These are phyloP conservation scores for Russula sp. DNA, from an alignment of 768 basidiomycete genomes.

Conservation along the genomic window DNA sequence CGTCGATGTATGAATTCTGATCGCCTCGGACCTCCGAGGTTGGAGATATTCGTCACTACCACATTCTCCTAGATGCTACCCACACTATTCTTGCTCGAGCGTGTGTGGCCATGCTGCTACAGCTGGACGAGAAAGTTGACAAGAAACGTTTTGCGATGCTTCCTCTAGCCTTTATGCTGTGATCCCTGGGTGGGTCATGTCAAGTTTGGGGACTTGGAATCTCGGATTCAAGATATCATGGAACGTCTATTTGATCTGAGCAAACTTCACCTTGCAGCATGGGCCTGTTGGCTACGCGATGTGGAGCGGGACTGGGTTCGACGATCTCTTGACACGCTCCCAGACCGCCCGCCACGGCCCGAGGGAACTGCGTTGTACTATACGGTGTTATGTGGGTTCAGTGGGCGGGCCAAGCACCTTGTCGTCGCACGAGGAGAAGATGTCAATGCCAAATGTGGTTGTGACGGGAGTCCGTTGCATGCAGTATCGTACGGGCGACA, in stretches of 20 bases:
- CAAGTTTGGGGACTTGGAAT: background rate
- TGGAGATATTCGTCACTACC: background rate
- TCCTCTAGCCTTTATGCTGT: too few species aligned
- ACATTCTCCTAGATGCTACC: background rate
- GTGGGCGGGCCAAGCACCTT: background rate
- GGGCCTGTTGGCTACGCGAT: background rate
- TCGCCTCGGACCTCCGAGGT: background rate
- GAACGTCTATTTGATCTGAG: too few species aligned
- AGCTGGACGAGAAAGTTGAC: background rate
- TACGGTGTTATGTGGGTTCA: background rate
- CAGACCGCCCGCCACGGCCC: background rate
- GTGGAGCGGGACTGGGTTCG: background rate
- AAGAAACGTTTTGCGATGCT: background rate
- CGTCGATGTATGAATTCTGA: background rate
- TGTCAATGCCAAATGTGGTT: background rate
- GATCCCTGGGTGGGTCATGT: too few species aligned
- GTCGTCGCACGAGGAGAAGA: background rate
- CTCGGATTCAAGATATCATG: background rate
- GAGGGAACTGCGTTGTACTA: background rate
- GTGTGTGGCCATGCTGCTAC: background rate
- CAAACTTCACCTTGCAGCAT: too few species aligned
- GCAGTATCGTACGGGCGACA: background rate
- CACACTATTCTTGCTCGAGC: background rate
- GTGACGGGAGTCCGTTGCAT: background rate
- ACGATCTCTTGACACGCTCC: background rate